Conservation (phyloP, 108 stramenopile genomes). For the Parietichytrium sp. region DNA sequence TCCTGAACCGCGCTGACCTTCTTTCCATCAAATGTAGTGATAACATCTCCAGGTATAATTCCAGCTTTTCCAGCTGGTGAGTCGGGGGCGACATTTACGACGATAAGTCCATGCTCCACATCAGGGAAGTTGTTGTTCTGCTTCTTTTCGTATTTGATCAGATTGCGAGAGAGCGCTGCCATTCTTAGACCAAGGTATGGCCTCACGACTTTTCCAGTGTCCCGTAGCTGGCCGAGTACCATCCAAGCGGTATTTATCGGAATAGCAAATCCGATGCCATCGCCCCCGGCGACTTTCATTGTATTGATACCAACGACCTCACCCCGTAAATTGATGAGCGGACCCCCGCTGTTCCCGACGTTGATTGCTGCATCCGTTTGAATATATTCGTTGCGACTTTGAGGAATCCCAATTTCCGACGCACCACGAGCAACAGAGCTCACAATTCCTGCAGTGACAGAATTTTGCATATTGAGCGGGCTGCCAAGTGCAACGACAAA, state of each 20-base stretch:
- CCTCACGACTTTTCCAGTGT: conserved; percentile 49
- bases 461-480: conserved; percentile 52
- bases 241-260: conserved; percentile 57
- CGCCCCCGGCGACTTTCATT: conserved; percentile 49
- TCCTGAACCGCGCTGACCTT: conserved; percentile 40
- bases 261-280: conserved; percentile 60
- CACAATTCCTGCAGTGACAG: conserved; percentile 58
- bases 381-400: conserved; percentile 48
- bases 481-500: conserved; percentile 62
- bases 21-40: conserved; percentile 49
- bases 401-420: conserved; percentile 52
- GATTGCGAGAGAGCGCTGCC: neutral
- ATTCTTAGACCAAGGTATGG: conserved; percentile 59
- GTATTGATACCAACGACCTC: conserved; percentile 62
- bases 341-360: conserved; percentile 79
- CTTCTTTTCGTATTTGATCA: neutral
- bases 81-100: conserved; percentile 49
- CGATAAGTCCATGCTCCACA: conserved; percentile 32
- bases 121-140: neutral
- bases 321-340: conserved; percentile 67
- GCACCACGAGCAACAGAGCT: conserved; percentile 50
- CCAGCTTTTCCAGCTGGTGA: conserved; percentile 53
- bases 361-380: conserved; percentile 69
- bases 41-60: conserved; percentile 49
- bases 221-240: conserved; percentile 51